Conservation (phyloP, 2,329 filamentous ascomycete genomes). For the Verticillium alfalfae region DNA sequence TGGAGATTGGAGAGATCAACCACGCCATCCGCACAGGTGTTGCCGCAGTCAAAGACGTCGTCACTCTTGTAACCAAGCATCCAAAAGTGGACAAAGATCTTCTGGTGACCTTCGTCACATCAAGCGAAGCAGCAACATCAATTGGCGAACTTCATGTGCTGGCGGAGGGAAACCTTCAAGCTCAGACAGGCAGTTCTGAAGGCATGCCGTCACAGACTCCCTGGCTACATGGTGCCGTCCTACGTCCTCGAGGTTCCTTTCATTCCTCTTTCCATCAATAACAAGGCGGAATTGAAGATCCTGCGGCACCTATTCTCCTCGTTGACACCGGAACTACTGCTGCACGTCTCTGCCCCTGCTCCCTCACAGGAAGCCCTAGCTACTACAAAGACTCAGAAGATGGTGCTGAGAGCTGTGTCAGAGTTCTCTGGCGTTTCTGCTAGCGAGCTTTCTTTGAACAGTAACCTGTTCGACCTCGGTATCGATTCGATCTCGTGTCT, state of each 20-base stretch:
- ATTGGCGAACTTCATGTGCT: slow-evolving; percentile 14
- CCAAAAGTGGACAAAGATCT: slow-evolving; percentile 71
- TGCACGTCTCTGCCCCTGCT: slow-evolving; percentile 38
- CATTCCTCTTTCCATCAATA: slow-evolving; percentile 81
- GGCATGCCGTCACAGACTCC: slow-evolving; percentile 65
- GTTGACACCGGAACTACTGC: slow-evolving; percentile 55
- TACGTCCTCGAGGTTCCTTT: slow-evolving; percentile 67
- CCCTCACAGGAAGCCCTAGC: slow-evolving; percentile 6
- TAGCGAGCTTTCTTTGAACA: slow-evolving; percentile 40
- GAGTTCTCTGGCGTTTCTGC: slow-evolving; percentile 41
- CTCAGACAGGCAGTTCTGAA: slow-evolving; percentile 19
- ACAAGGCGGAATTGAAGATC: slow-evolving; percentile 75
- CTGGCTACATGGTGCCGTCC: slow-evolving; percentile 86
- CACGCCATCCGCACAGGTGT: slow-evolving; percentile 65
- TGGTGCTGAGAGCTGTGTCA: slow-evolving; percentile 49
- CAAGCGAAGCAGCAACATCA: slow-evolving; percentile 12
- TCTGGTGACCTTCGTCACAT: slow-evolving; percentile 69
- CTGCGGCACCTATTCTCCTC: slow-evolving; percentile 61
- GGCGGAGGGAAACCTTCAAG: neutral
- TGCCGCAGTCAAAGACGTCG: slow-evolving; percentile 58
- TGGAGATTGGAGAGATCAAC: slow-evolving; percentile 91
- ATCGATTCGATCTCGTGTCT: slow-evolving; percentile 85
- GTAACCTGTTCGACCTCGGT: slow-evolving; percentile 79
- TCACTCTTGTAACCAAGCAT: slow-evolving; percentile 70
- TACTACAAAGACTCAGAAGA: slow-evolving; percentile 24